A percentile compares a stretch with the other conserved stretches of the same genome.
phyloP scores from a whole-genome alignment of 2,329 filamentous ascomycete species.

The Didymellaceae sp. region DNA sequence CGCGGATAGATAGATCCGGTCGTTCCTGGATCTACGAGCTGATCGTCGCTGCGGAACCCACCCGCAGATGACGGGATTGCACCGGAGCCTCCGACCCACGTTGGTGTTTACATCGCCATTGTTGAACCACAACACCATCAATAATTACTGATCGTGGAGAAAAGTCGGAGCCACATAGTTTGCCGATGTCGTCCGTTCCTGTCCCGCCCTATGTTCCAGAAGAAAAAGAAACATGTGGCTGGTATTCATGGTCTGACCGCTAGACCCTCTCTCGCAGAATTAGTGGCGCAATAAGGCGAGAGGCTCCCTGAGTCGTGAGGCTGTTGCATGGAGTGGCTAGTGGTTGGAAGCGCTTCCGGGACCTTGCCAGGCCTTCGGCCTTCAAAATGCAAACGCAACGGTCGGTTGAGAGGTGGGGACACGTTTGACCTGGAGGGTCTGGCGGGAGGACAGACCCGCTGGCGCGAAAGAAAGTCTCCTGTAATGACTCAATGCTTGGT shows the following conservation, averaged over 20 bases:
- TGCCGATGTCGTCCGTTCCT: not conserved
- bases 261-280: no score
- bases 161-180: not conserved
- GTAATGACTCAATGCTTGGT: not conserved
- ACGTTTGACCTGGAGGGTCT: conserved; percentile 3
- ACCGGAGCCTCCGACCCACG: not conserved
- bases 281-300: not conserved
- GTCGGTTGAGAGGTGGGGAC: conserved; percentile 12
- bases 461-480: not conserved
- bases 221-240: no score
- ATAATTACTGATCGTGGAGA: not conserved
- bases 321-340: conserved; percentile 1
- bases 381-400: conserved; percentile 12
- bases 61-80: not conserved
- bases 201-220: no score
- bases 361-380: no score
- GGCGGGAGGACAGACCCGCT: conserved; percentile 16
- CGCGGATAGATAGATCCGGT: conserved; percentile 6
- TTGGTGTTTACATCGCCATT: not conserved
- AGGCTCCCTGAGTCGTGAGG: not conserved
- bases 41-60: conserved; percentile 12
- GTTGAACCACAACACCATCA: not conserved
- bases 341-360: conserved; percentile 3
- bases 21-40: not conserved
- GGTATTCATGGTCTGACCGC: no score